Base-by-base conservation (phyloP, 257 asterid species). In the Fraxinus cuspidata region DNA sequence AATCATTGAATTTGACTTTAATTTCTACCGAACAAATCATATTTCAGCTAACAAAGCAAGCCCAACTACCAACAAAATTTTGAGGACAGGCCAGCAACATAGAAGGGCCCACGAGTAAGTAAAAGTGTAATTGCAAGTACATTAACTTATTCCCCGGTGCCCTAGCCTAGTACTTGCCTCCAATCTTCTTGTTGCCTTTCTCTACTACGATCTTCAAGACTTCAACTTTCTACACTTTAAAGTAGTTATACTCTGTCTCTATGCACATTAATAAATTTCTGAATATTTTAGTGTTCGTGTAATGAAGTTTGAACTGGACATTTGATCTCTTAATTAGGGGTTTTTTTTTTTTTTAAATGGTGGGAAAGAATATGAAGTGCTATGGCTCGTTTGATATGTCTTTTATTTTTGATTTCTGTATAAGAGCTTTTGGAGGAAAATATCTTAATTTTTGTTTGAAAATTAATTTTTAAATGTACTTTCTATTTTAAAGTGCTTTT, bases 81-180 rank as follows among this genome's bases (percentile, higher is more conserved):
- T 1, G 28, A 53, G 70, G 71, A 4, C 34, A 12, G 74, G 75
- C 77, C 80, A 69, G 13, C n/a, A 58, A 75, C 73, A 77, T 77
- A 73, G 21, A 68, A 2, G 27, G 31, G 31, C 66, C 70, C 78
- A 82, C 86, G 78, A 85, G 78, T 66, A 71, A 7, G 32, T 53
- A 42, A 40, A 47, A 12, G 21, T 72, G 64, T 6, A 35, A n/a
- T 9, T 71, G 86, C 87, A 83, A 83, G 87, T 85, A 87, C 82
- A 40, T 11, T 34, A 75, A 51, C 16, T 23, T 65, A 63, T 40
- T 53, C 18, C 70, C 68, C 49, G 8, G 8, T 71, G 72, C 79
- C 85, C 85, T 73, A 71, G 51, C 69, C 70, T 38, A 12, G 74
- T 82, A 72, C 87, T 85, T 90, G 86, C 91, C 82, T 85, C 87